Conservation (phyloP, 352 stramenopile species). For the Globisporangium paddicum region DNA sequence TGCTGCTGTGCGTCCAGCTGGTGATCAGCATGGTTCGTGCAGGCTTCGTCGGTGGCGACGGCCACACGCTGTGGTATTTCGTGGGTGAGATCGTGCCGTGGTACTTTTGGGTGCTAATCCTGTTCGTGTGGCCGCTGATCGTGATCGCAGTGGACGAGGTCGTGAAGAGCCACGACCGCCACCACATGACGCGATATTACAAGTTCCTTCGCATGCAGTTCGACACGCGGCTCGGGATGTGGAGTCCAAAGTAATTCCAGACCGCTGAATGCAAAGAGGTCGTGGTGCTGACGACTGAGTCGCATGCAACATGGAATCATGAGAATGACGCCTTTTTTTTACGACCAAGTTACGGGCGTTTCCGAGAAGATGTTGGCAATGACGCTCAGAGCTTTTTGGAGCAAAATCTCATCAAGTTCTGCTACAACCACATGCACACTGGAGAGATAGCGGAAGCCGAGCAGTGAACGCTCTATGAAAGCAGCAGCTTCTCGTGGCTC, state of each 20-base stretch:
- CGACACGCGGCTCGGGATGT: conserved; percentile 85
- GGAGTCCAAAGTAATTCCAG: conserved; percentile 68
- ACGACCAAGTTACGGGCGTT: neutral
- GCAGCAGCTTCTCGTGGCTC: neutral
- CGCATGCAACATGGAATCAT: neutral
- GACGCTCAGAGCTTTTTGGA: neutral
- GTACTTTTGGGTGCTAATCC: conserved; percentile 43
- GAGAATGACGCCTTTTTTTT: neutral
- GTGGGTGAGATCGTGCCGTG: conserved; percentile 44
- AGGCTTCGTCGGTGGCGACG: conserved; percentile 42
- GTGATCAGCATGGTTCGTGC: conserved; percentile 36
- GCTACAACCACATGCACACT: neutral
- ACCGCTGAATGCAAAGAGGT: neutral
- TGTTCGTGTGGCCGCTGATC: conserved; percentile 59
- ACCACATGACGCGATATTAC: conserved; percentile 75
- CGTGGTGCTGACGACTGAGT: neutral
- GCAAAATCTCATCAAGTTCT: neutral
- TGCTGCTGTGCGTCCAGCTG: conserved; percentile 47
- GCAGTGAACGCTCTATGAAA: neutral
- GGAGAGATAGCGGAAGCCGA: neutral
- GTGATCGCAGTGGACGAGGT: conserved; percentile 58
- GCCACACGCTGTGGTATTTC: conserved; percentile 47
- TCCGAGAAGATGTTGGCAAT: neutral
- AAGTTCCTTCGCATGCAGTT: conserved; percentile 88
- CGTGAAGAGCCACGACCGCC: conserved; percentile 71